Percentiles rank a stretch among this genome's conserved stretches.
phyloP scores from a whole-genome alignment of 495 filamentous ascomycete species.

The Aspergillus conjunctus region DNA sequence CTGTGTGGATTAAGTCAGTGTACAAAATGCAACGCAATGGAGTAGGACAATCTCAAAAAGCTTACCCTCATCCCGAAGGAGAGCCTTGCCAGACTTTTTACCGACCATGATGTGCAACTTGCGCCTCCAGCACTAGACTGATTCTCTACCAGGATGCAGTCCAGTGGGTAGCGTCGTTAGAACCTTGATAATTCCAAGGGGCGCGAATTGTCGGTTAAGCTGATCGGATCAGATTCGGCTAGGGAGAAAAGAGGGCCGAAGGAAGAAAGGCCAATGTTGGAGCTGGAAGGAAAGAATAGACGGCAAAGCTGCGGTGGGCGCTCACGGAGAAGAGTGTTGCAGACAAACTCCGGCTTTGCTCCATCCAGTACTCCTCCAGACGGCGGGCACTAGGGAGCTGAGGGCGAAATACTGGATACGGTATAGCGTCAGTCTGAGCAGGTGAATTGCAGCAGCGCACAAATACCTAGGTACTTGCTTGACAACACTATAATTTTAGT shows the following conservation, averaged over 20 bases:
- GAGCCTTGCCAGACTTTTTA: constrained; percentile 65
- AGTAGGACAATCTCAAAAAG: constrained; percentile 9
- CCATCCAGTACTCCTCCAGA: constrained; percentile 18
- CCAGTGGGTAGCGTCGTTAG: not conserved
- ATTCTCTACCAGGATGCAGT: not conserved
- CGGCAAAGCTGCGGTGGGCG: not conserved
- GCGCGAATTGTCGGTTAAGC: not conserved
- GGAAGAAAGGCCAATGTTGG: not conserved
- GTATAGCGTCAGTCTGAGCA: constrained; percentile 9
- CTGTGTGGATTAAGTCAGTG: constrained; percentile 43
- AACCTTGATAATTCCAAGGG: not conserved
- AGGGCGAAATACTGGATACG: constrained; percentile 15
- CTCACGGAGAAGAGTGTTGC: constrained; percentile 11
- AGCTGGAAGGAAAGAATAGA: constrained; percentile 3
- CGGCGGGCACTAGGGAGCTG: not conserved
- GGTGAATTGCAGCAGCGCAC: not conserved
- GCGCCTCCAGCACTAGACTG: not conserved
- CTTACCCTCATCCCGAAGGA: constrained; percentile 64
- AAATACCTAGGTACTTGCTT: too few species aligned
- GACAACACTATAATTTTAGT: too few species aligned
- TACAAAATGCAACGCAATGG: not conserved
- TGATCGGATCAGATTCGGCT: not conserved
- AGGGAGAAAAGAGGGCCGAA: not conserved
- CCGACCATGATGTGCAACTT: constrained; percentile 56
- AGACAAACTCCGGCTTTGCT: constrained; percentile 18